phyloP scores from a whole-genome alignment of 2,329 filamentous ascomycete genomes.

The Penicillium digitatum region DNA sequence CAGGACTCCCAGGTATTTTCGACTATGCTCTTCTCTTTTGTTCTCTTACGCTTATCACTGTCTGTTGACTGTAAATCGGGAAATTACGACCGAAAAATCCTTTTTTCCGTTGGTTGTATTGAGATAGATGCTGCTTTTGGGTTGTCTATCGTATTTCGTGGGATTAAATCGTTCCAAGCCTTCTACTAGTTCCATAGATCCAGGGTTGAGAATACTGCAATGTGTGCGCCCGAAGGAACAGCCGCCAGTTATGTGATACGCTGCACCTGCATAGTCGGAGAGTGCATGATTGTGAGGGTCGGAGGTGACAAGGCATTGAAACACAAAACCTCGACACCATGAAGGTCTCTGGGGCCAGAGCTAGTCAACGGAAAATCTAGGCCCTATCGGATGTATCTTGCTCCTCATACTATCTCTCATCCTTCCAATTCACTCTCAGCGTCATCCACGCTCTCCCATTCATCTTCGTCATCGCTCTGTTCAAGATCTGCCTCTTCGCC shows the following conservation, averaged over 20 bases:
- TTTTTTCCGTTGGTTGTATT: background rate
- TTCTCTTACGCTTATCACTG: background rate
- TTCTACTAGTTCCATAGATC: background rate
- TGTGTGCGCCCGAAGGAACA: background rate
- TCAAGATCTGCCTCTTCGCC: slow-evolving; percentile 16
- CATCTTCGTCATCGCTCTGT: slow-evolving; percentile 6
- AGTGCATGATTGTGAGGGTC: background rate
- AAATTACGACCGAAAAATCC: background rate
- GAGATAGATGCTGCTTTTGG: background rate
- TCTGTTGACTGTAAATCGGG: background rate
- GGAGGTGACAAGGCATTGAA: background rate
- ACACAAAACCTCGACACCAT: background rate
- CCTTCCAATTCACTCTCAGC: slow-evolving; percentile 5
- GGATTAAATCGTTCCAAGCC: background rate
- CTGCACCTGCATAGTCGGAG: background rate
- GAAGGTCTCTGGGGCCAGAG: background rate
- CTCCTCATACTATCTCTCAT: background rate
- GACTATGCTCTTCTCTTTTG: background rate
- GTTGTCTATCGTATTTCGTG: background rate
- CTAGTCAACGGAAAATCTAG: background rate
- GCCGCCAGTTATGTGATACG: background rate
- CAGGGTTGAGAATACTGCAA: background rate
- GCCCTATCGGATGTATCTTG: background rate
- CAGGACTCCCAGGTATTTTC: background rate
- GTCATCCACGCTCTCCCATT: slow-evolving; percentile 17